Evolutionary conservation across 225 moss, liverwort and hornwort species (phyloP).

Genomic region (Pseudisothecium myosuroides): DNA sequence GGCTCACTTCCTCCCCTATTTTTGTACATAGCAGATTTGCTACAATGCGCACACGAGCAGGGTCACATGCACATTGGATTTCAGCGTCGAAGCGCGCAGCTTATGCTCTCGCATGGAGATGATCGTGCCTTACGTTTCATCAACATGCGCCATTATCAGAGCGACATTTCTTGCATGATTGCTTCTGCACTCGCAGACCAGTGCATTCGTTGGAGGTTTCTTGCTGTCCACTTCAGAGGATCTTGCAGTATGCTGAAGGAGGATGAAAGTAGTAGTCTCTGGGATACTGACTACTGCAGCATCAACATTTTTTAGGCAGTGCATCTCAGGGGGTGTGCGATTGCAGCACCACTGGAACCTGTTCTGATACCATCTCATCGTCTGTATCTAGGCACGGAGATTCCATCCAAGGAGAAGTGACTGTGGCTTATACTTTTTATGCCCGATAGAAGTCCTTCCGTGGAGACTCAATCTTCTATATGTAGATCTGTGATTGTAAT

Average conservation of each 20-base stretch:
- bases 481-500: not conserved
- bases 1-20: not conserved
- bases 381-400: not conserved
- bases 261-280: not conserved
- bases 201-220: not conserved
- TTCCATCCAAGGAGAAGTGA: constrained; percentile 36
- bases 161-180: constrained; percentile 1
- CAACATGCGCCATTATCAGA: not conserved
- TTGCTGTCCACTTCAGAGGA: not conserved
- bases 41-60: not conserved
- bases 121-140: not conserved
- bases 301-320: not conserved
- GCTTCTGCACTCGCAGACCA: not conserved
- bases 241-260: not conserved
- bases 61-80: not conserved
- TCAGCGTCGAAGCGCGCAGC: not conserved
- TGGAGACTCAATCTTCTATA: constrained; percentile 18
- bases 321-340: not conserved
- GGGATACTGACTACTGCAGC: not conserved
- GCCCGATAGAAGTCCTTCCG: constrained; percentile 27
- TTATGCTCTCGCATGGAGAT: not conserved
- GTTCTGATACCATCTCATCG: not conserved
- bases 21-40: constrained; percentile 1
- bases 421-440: not conserved
- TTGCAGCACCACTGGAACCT: not conserved